A percentile compares a stretch with the other conserved stretches of the same genome.
These are phyloP conservation scores for Escovopsis weberi DNA, from an alignment of 2,329 filamentous ascomycete genomes.

Conservation along the genomic window DNA sequence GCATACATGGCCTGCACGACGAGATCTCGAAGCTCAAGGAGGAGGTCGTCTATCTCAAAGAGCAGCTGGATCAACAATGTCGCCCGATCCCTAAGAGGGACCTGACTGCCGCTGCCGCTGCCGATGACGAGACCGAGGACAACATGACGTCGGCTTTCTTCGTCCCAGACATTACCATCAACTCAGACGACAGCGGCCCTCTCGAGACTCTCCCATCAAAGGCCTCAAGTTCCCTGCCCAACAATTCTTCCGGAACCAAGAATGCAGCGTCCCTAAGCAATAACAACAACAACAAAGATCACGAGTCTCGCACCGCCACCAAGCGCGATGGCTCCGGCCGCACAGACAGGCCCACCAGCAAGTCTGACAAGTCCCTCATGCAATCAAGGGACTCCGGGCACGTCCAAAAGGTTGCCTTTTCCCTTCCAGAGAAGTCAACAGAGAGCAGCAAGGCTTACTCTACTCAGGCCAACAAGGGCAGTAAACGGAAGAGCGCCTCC, in stretches of 20 bases:
- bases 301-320: slow-evolving; percentile 13
- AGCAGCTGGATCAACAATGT: slow-evolving; percentile 26
- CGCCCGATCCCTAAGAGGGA: slow-evolving; percentile 24
- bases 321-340: slow-evolving; percentile 16
- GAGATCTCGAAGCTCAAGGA: slow-evolving; percentile 33
- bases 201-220: slow-evolving; percentile 19
- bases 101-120: slow-evolving; percentile 17
- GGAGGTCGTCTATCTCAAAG: slow-evolving; percentile 30
- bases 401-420: slow-evolving; percentile 26
- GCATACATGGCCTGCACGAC: slow-evolving; percentile 29
- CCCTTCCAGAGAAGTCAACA: slow-evolving; percentile 22
- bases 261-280: slow-evolving; percentile 14
- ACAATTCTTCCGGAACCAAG: slow-evolving; percentile 19
- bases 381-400: slow-evolving; percentile 12
- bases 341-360: slow-evolving; percentile 14
- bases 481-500: slow-evolving; percentile 23
- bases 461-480: slow-evolving; percentile 26
- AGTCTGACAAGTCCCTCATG: slow-evolving; percentile 2
- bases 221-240: slow-evolving; percentile 15
- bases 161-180: slow-evolving; percentile 42
- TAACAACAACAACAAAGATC: slow-evolving; percentile 16
- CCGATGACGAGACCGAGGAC: slow-evolving; percentile 28
- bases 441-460: slow-evolving; percentile 14
- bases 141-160: slow-evolving; percentile 47
- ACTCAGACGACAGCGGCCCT: slow-evolving; percentile 22